These are phyloP conservation scores for Aurantiochytrium sp. DNA, from an alignment of 108 stramenopile genomes.

Conservation along the genomic window DNA sequence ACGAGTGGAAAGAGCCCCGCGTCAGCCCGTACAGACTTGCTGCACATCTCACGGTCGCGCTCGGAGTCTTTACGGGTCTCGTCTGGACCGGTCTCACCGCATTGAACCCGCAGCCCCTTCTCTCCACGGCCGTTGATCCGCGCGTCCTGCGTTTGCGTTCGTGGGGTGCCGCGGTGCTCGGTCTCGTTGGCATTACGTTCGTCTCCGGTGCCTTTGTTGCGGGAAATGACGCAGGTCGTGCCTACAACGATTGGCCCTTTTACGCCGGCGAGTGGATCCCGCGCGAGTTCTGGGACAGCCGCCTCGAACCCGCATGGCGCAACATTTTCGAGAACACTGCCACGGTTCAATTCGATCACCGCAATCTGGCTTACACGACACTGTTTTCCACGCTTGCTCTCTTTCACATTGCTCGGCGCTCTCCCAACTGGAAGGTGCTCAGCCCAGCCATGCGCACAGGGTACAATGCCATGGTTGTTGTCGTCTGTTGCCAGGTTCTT, in stretches of 20 bases:
- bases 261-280: constrained; percentile 87
- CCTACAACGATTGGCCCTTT: constrained; percentile 89
- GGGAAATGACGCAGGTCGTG: constrained; percentile 87
- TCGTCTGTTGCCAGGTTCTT: constrained; percentile 68
- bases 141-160: neutral
- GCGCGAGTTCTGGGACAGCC: constrained; percentile 47
- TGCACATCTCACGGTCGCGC: constrained; percentile 84
- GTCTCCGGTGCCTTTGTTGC: constrained; percentile 91
- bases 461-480: constrained; percentile 64
- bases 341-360: constrained; percentile 94
- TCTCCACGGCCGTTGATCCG: neutral
- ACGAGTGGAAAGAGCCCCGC: constrained; percentile 77
- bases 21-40: constrained; percentile 90
- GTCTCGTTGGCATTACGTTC: constrained; percentile 59
- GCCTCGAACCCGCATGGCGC: constrained; percentile 50
- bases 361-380: constrained; percentile 77
- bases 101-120: constrained; percentile 26
- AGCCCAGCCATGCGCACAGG: constrained; percentile 51
- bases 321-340: constrained; percentile 94
- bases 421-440: neutral
- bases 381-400: constrained; percentile 57
- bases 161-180: neutral
- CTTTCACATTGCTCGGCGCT: constrained; percentile 36
- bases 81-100: constrained; percentile 87
- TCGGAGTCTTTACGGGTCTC: constrained; percentile 59